These are phyloP conservation scores for Linderniella brevidens DNA, from an alignment of 257 asterid species.

Conservation along the genomic window DNA sequence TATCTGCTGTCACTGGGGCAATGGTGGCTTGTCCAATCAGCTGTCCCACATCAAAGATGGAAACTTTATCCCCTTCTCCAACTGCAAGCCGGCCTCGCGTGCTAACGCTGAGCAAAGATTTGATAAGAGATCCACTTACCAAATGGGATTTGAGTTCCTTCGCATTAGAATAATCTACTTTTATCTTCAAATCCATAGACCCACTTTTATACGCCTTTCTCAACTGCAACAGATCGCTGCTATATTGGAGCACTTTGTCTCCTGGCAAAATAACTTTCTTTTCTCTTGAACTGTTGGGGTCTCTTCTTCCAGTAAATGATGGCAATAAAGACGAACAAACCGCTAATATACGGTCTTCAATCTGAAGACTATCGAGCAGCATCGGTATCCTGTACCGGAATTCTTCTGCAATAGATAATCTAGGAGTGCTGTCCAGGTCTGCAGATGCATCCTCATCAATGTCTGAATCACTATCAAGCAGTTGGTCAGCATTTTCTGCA, in stretches of 20 bases:
- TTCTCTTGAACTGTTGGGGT: slow-evolving; percentile 50
- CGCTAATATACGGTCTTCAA: slow-evolving; percentile 55
- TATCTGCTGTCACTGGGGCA: slow-evolving; percentile 97
- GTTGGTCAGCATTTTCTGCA: slow-evolving; percentile 65
- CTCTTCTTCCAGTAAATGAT: slow-evolving; percentile 47
- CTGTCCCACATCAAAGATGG: slow-evolving; percentile 96
- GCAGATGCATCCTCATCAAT: slow-evolving; percentile 55
- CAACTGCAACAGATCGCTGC: slow-evolving; percentile 67
- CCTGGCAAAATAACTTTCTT: slow-evolving; percentile 39
- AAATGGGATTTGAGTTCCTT: slow-evolving; percentile 92
- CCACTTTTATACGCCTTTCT: slow-evolving; percentile 98
- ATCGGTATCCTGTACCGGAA: slow-evolving; percentile 59
- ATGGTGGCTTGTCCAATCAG: slow-evolving; percentile 90
- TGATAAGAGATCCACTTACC: slow-evolving; percentile 85
- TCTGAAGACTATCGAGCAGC: slow-evolving; percentile 57
- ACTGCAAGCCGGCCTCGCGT: slow-evolving; percentile 93
- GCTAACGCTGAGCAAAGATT: slow-evolving; percentile 80
- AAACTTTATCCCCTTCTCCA: slow-evolving; percentile 99
- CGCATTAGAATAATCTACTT: slow-evolving; percentile 86
- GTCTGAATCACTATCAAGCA: slow-evolving; percentile 94
- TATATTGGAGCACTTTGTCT: slow-evolving; percentile 54
- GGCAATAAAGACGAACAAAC: slow-evolving; percentile 74
- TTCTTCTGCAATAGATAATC: slow-evolving; percentile 59
- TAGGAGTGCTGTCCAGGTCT: slow-evolving; percentile 48
- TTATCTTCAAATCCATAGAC: slow-evolving; percentile 88